Percentiles rank a stretch among this genome's conserved stretches.
These are phyloP conservation scores for Ophiosphaerella narmari DNA, from an alignment of 2,329 filamentous ascomycete genomes.

Conservation along the genomic window DNA sequence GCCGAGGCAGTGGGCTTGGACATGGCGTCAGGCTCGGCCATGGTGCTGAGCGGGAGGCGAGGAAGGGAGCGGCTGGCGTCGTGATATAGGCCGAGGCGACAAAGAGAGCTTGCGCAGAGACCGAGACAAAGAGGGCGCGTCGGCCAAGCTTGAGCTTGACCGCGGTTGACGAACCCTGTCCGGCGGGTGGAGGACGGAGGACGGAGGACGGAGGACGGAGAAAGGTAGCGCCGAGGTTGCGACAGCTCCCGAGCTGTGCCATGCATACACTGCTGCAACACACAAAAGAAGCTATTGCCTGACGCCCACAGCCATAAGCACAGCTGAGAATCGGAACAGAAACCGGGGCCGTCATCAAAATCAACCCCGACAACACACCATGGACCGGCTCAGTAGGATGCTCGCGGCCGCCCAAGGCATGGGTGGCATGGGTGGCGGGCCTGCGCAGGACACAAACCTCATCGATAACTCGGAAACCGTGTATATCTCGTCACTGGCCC, in stretches of 20 bases:
- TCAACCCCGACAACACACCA: conserved; percentile 45
- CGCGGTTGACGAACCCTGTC: conserved; percentile 5
- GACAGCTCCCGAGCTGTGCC: conserved; percentile 9
- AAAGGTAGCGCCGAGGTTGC: not conserved
- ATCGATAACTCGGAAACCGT: conserved; percentile 99
- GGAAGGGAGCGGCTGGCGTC: not conserved
- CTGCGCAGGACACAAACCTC: conserved; percentile 73
- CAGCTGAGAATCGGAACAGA: too few species aligned
- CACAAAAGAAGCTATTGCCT: not conserved
- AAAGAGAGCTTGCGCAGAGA: not conserved
- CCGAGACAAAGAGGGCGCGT: not conserved
- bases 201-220: not conserved
- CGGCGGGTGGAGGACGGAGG: conserved; percentile 3
- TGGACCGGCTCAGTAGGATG: conserved; percentile 93
- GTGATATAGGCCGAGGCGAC: too few species aligned
- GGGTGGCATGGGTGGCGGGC: conserved; percentile 66
- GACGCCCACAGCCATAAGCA: too few species aligned
- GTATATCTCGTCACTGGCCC: conserved; percentile 95
- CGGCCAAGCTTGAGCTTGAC: conserved; percentile 10
- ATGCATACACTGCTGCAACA: conserved; percentile 8
- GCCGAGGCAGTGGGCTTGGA: not conserved
- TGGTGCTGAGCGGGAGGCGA: conserved; percentile 5
- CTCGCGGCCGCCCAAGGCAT: conserved; percentile 72
- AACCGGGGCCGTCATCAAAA: too few species aligned
- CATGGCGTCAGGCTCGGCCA: conserved; percentile 9